Evolutionary conservation across 2,329 filamentous ascomycete genomes (phyloP).

Genomic region (Claviceps sorghi): DNA sequence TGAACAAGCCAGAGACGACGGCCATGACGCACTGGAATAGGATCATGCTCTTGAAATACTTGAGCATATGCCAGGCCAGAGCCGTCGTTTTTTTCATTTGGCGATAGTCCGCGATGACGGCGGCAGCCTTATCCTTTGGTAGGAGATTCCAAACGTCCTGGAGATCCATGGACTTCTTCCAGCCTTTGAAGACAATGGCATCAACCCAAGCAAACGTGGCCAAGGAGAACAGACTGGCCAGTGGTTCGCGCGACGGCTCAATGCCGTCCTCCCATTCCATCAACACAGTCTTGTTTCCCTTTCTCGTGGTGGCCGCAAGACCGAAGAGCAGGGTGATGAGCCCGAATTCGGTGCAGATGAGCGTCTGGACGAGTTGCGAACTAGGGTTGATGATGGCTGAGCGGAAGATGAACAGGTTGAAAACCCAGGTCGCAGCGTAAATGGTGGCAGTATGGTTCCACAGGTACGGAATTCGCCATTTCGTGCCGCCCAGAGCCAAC

Average conservation of each 20-base stretch:
- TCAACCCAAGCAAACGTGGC: slow-evolving; percentile 88
- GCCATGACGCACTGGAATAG: slow-evolving; percentile 70
- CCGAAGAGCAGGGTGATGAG: slow-evolving; percentile 59
- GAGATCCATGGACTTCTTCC: slow-evolving; percentile 70
- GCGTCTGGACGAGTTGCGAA: slow-evolving; percentile 44
- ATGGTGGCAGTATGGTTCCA: slow-evolving; percentile 90
- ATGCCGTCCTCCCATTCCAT: slow-evolving; percentile 82
- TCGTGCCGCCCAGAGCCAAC: slow-evolving; percentile 49
- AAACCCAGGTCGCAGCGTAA: slow-evolving; percentile 71
- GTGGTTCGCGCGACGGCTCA: slow-evolving; percentile 71
- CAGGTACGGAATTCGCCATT: slow-evolving; percentile 54
- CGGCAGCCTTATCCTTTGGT: slow-evolving; percentile 73
- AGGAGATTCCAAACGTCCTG: slow-evolving; percentile 83
- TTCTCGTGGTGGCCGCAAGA: slow-evolving; percentile 68
- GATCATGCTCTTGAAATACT: slow-evolving; percentile 67
- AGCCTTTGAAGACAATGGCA: slow-evolving; percentile 75
- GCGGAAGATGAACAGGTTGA: slow-evolving; percentile 63
- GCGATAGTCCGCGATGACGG: slow-evolving; percentile 68
- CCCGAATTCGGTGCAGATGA: slow-evolving; percentile 60
- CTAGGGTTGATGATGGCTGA: slow-evolving; percentile 68
- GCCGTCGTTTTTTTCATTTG: slow-evolving; percentile 69
- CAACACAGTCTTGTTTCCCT: slow-evolving; percentile 79
- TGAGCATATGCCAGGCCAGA: slow-evolving; percentile 65
- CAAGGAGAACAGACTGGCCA: slow-evolving; percentile 77
- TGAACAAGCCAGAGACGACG: slow-evolving; percentile 63